Evolutionary conservation across 345 rosid genomes (phyloP).

Genomic region (Pistacia integerrima): DNA sequence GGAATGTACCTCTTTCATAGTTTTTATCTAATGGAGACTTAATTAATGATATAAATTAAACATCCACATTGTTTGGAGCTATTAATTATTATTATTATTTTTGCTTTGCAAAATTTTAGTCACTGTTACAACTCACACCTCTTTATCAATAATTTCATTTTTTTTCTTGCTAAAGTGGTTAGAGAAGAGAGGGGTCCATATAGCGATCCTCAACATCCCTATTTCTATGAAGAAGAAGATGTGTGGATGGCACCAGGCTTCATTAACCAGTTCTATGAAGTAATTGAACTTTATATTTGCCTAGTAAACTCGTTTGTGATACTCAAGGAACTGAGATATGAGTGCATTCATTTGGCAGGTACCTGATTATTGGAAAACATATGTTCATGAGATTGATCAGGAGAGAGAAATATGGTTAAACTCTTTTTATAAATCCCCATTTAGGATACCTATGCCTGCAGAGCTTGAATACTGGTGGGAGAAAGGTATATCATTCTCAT

Average conservation of each 20-base stretch:
- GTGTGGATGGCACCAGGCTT: constrained; percentile 99
- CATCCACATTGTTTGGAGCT: background rate
- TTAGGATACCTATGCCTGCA: constrained; percentile 93
- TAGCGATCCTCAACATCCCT: constrained; percentile 89
- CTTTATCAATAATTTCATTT: constrained; percentile 2
- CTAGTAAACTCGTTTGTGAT: constrained; percentile 5
- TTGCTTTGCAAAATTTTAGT: background rate
- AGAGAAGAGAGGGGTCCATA: constrained; percentile 94
- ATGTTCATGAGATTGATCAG: constrained; percentile 80
- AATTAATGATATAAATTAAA: background rate
- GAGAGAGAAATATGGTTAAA: constrained; percentile 97
- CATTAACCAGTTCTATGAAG: constrained; percentile 86
- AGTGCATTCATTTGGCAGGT: constrained; percentile 49
- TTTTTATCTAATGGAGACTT: background rate
- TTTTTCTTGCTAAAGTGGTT: constrained; percentile 58
- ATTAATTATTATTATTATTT: background rate
- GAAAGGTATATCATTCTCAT: constrained; percentile 43
- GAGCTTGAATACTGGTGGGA: constrained; percentile 98
- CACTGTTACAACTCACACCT: background rate
- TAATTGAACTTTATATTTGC: constrained; percentile 30
- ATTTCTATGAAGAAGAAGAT: constrained; percentile 89
- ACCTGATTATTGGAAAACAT: constrained; percentile 92
- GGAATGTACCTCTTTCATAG: background rate
- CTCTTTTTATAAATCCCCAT: constrained; percentile 88
- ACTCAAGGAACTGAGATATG: constrained; percentile 18